Evolutionary conservation across 257 asterid species (phyloP), one percentile per base, ranked within the genome.

Genomic region (Ballota nigra): DNA sequence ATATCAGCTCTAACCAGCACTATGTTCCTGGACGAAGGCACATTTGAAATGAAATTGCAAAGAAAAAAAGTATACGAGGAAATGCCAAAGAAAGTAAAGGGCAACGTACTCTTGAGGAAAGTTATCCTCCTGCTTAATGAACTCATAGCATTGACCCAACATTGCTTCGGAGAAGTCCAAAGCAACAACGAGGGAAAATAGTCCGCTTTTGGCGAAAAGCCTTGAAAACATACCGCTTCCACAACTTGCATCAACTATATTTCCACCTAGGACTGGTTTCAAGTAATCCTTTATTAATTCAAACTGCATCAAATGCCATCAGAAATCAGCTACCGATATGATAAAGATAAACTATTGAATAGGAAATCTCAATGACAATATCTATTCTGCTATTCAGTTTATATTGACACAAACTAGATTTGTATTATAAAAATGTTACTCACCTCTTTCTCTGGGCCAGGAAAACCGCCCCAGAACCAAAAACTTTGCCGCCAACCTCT

Each of bases 401-500:
- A 8, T 38, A 10, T 0, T 3, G 12, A 12, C 49, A 38, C 45
- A 55, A 51, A 49, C 67, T 38, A 29, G 9, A 22, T 15, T 36
- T 43, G 13, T 71, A 16, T 22, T 28, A 18, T 16, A 65, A 65
- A 76, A 29, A 8, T 19, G 24, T 51, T 26, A 10, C 36, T 63
- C 70, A 85, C 98, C 98, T 92, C 98, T 75, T 85, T 80, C 79
- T 85, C 95, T 62, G 95, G 91, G 45, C 98, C 97, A n/a, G 96
- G 97, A 80, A 92, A 92, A 80, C 97, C 97, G 20, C 95, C 96
- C 87, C 73, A 81, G 8, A 82, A 0, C 28, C 86, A 66, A 69
- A 92, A 92, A 73, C 95, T 82, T 77, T 92, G 98, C 66, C 98
- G 80, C 96, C 97, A 92, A 10, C 98, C 97, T 74, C 98, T 85